Conservation (phyloP, 495 filamentous ascomycete genomes). For the Poronia punctata region DNA sequence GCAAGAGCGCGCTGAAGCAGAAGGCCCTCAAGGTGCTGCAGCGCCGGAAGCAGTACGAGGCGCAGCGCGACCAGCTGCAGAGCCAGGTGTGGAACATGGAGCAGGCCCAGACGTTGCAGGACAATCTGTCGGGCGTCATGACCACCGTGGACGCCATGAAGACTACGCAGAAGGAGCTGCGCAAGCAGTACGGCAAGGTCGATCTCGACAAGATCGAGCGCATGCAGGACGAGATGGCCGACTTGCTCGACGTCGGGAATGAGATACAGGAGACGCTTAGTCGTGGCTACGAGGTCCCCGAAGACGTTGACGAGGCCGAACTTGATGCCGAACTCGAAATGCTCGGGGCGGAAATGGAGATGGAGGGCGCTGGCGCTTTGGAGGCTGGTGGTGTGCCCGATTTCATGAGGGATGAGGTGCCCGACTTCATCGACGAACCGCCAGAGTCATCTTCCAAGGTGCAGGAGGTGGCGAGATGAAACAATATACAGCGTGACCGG, state of each 20-base stretch:
- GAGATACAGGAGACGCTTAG: slow-evolving; percentile 97
- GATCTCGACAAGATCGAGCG: slow-evolving; percentile 96
- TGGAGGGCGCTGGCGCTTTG: slow-evolving; percentile 48
- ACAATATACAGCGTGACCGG: not conserved
- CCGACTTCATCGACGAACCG: slow-evolving; percentile 83
- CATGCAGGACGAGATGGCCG: slow-evolving; percentile 98
- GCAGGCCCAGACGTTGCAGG: slow-evolving; percentile 97
- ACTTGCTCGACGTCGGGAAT: slow-evolving; percentile 95
- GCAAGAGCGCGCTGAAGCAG: slow-evolving; percentile 85
- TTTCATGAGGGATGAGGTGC: slow-evolving; percentile 84
- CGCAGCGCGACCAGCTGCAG: slow-evolving; percentile 89
- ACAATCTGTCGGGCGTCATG: slow-evolving; percentile 98
- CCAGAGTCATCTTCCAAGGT: slow-evolving; percentile 60
- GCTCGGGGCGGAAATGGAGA: slow-evolving; percentile 81
- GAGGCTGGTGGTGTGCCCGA: slow-evolving; percentile 63
- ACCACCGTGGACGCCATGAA: slow-evolving; percentile 97
- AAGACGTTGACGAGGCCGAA: slow-evolving; percentile 97
- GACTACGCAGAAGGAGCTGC: slow-evolving; percentile 85
- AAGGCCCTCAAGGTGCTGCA: slow-evolving; percentile 95
- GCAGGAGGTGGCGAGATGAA: slow-evolving; percentile 67
- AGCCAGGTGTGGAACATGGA: slow-evolving; percentile 99
- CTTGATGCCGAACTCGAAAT: slow-evolving; percentile 95
- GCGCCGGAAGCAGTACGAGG: slow-evolving; percentile 93
- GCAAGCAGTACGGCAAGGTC: slow-evolving; percentile 94
- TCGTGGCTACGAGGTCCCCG: slow-evolving; percentile 88